Conservation (phyloP, 495 filamentous ascomycete genomes). For the Symbiotaphrina buchneri region DNA sequence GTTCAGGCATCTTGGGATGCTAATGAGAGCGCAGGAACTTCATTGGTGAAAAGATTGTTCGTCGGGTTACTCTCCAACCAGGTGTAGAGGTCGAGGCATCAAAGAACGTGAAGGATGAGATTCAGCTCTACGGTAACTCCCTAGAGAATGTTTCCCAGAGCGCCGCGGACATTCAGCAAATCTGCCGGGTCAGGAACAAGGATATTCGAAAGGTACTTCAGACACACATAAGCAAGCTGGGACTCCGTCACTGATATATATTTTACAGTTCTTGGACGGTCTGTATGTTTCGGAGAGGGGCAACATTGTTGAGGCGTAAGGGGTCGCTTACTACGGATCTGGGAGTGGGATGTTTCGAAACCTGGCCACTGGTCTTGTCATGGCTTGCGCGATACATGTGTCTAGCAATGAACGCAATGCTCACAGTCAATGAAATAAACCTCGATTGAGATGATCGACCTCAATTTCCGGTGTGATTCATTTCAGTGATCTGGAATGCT, state of each 20-base stretch:
- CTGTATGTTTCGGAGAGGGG: conserved; percentile 95
- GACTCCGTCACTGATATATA: conserved; percentile 1
- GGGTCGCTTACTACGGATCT: conserved; percentile 7
- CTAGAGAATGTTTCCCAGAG: conserved; percentile 92
- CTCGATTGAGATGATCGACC: too few relatives aligned
- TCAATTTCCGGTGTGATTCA: too few relatives aligned
- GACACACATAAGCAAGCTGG: neutral
- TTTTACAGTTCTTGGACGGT: conserved; percentile 84
- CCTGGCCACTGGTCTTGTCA: too few relatives aligned
- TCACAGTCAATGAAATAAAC: too few relatives aligned
- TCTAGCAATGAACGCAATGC: too few relatives aligned
- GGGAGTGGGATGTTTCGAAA: too few relatives aligned
- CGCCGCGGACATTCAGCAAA: conserved; percentile 97
- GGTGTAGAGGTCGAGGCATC: conserved; percentile 82
- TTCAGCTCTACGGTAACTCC: conserved; percentile 79
- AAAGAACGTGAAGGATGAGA: conserved; percentile 89
- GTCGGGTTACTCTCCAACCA: conserved; percentile 62
- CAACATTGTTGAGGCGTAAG: conserved; percentile 64
- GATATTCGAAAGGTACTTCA: conserved; percentile 90
- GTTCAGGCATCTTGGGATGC: neutral
- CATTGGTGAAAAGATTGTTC: conserved; percentile 98
- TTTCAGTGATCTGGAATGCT: too few relatives aligned
- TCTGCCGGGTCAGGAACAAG: conserved; percentile 98
- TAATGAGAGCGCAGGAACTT: conserved; percentile 57
- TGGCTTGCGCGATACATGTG: too few relatives aligned